These are phyloP conservation scores for Apiospora hydei DNA, from an alignment of 2,329 filamentous ascomycete genomes.

Conservation along the genomic window DNA sequence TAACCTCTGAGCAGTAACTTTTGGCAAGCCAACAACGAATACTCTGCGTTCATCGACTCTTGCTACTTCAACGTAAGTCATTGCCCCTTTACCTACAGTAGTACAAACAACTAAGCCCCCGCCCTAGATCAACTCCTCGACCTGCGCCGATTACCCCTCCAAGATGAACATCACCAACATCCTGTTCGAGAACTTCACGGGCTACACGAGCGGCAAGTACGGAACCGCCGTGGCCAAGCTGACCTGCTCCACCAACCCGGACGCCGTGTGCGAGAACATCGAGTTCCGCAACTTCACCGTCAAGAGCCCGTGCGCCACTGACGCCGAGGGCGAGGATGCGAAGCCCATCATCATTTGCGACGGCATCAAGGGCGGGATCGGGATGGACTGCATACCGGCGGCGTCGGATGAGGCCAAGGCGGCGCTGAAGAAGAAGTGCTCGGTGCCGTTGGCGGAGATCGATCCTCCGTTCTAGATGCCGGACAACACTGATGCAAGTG, in stretches of 20 bases:
- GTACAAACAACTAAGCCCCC: neutral
- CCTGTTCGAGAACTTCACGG: slow-evolving; percentile 64
- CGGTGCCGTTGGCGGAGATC: slow-evolving; percentile 23
- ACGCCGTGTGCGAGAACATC: slow-evolving; percentile 64
- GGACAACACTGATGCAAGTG: too few relatives aligned
- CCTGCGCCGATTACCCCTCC: slow-evolving; percentile 61
- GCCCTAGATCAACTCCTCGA: slow-evolving; percentile 48
- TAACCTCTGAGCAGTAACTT: slow-evolving; percentile 54
- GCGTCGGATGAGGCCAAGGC: slow-evolving; percentile 25
- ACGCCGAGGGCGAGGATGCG: slow-evolving; percentile 36
- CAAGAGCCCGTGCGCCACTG: slow-evolving; percentile 54
- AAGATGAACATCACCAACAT: slow-evolving; percentile 66
- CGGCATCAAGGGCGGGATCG: slow-evolving; percentile 47
- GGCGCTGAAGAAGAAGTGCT: slow-evolving; percentile 25
- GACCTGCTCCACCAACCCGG: slow-evolving; percentile 59
- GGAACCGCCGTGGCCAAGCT: slow-evolving; percentile 62
- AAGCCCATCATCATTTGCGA: slow-evolving; percentile 57
- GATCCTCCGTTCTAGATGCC: neutral
- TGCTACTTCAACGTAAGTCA: slow-evolving; percentile 66
- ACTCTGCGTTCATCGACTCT: slow-evolving; percentile 64
- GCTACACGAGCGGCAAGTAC: slow-evolving; percentile 62
- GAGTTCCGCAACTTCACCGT: slow-evolving; percentile 62
- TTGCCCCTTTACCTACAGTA: neutral
- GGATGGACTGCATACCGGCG: slow-evolving; percentile 26
- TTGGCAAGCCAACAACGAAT: slow-evolving; percentile 64